Evolutionary conservation across 2,329 filamentous ascomycete species (phyloP).

Genomic region (Talaromyces sp.): DNA sequence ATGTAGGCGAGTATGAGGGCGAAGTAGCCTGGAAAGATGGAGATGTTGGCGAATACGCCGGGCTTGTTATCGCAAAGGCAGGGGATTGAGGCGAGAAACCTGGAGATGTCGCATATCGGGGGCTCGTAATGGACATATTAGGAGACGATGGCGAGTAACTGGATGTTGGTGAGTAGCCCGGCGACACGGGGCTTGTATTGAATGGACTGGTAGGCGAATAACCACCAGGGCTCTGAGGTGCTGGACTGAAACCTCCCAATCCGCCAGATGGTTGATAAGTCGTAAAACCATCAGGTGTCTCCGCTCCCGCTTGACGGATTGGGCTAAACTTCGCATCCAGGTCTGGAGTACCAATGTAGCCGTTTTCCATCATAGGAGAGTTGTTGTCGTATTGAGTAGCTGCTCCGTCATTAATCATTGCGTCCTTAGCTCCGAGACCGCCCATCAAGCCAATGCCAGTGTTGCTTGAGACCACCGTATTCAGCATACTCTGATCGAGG

Average conservation of each 20-base stretch:
- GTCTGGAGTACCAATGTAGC: slow-evolving; percentile 62
- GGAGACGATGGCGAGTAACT: slow-evolving; percentile 76
- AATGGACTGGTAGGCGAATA: slow-evolving; percentile 73
- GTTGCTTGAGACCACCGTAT: slow-evolving; percentile 91
- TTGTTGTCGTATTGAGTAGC: slow-evolving; percentile 87
- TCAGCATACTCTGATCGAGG: slow-evolving; percentile 91
- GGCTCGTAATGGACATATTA: slow-evolving; percentile 58
- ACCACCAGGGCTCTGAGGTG: slow-evolving; percentile 62
- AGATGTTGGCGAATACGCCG: slow-evolving; percentile 75
- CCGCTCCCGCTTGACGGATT: slow-evolving; percentile 67
- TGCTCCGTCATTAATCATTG: slow-evolving; percentile 71
- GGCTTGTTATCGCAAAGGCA: slow-evolving; percentile 49
- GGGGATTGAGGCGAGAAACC: slow-evolving; percentile 56
- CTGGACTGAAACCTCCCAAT: slow-evolving; percentile 64
- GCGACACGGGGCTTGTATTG: slow-evolving; percentile 69
- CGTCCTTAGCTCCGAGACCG: slow-evolving; percentile 73
- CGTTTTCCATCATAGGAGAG: slow-evolving; percentile 62
- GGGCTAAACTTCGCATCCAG: slow-evolving; percentile 68
- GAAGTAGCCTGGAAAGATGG: slow-evolving; percentile 65
- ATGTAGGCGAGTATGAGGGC: slow-evolving; percentile 55
- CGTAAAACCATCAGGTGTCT: slow-evolving; percentile 57
- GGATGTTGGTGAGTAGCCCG: slow-evolving; percentile 61
- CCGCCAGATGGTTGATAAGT: slow-evolving; percentile 70
- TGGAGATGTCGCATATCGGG: slow-evolving; percentile 55
- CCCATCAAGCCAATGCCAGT: slow-evolving; percentile 65